Base-by-base conservation (phyloP, 2,329 filamentous ascomycete genomes). In the Penicillium rolfsii region DNA sequence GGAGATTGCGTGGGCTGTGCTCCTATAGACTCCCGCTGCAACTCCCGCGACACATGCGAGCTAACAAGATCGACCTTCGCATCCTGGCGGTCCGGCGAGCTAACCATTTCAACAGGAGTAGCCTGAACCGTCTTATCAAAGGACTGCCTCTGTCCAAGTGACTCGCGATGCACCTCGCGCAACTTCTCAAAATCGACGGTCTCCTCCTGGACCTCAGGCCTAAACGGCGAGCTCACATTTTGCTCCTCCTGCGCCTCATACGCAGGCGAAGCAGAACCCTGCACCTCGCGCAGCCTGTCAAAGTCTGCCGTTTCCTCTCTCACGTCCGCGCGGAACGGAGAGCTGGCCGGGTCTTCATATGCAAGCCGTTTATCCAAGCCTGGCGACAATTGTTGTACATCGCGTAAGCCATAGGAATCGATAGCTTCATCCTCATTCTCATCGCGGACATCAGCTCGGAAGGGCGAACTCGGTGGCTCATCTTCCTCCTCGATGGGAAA, bases 201-300 rank as follows among this genome's bases (percentile, higher is more conserved):
- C 26, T 69, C 64, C 30, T 75, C 70, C 50, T 66, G 63, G 4
- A 58, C 70, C 38, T 72, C 67, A 6, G 64, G 63, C 33, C 72
- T 69, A 48, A 79, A 78, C 0, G 76, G 76, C 1, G 76, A 78
- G 57, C 75, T 77, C 11, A 68, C 70, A 1, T 66, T 63, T 12
- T 67, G 41, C n/a, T 62, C 41, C 33, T 62, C 64, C 16, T 57
- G 61, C 6, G 54, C 33, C 33, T 72, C 65, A n/a, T 56, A 9
- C 6, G 24, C 41, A 16, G 64, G 62, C 12, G 62, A 65, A 16
- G 43, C 24, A 19, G 55, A 43, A 35, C 57, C 50, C 26, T 63
- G 60, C 35, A 64, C 45, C 14, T 65, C 63, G 5, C 62, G 65
- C 35, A 69, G 46, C 41, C 60, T 66, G n/a, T 64, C 61, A 41